Conservation (phyloP, 768 basidiomycete species). For the Boletus sp. region DNA sequence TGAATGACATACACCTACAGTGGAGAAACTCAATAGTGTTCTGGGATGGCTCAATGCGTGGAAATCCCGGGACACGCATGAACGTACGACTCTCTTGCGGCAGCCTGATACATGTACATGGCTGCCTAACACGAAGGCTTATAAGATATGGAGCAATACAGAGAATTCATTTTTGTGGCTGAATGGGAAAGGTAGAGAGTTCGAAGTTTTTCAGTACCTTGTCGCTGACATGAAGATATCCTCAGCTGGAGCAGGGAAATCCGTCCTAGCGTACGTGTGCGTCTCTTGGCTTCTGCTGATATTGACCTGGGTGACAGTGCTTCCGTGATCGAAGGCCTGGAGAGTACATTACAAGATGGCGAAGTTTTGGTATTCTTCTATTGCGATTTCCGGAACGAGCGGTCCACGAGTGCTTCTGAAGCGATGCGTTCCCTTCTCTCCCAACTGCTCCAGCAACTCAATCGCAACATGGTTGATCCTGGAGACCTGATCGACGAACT, state of each 20-base stretch:
- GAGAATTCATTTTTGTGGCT: constrained; percentile 3
- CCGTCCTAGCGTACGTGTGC: constrained; percentile 2
- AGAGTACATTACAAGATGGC: background rate
- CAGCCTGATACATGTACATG: constrained; percentile 8
- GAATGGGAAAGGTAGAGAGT: background rate
- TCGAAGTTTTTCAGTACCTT: background rate
- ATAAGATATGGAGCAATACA: background rate
- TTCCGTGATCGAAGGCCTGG: constrained; percentile 6
- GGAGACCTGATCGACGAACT: no score
- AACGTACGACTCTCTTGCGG: background rate
- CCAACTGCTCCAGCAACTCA: no score
- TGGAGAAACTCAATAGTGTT: background rate
- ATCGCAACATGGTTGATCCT: no score
- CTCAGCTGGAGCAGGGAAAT: constrained; percentile 7
- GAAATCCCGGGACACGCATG: background rate
- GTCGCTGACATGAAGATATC: background rate
- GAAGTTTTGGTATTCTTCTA: background rate
- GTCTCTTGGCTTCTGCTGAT: background rate
- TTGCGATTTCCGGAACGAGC: no score
- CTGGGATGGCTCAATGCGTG: constrained; percentile 1
- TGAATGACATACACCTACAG: background rate
- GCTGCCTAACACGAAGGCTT: background rate
- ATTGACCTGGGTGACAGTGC: background rate
- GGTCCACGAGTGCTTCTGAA: no score
- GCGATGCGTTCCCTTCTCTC: no score